phyloP scores from a whole-genome alignment of 345 rosid species.

The Boechera stricta region DNA sequence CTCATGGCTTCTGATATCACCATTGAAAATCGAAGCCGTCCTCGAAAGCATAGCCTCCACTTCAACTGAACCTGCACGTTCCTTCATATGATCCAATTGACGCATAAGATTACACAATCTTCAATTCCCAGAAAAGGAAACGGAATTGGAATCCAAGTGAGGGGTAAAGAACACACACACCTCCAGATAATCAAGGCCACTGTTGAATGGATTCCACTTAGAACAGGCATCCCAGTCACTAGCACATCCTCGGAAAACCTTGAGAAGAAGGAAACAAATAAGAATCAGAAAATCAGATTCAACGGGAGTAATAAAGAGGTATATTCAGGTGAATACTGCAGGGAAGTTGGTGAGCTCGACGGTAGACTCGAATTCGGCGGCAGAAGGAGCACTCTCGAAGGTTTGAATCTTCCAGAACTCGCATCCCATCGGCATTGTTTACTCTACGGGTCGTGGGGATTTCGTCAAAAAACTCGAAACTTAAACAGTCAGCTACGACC shows the following conservation, averaged over 20 bases:
- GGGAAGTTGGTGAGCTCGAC: slow-evolving; percentile 75
- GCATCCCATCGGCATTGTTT: slow-evolving; percentile 41
- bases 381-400: slow-evolving; percentile 59
- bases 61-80: slow-evolving; percentile 59
- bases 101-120: slow-evolving; percentile 11
- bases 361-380: slow-evolving; percentile 58
- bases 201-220: slow-evolving; percentile 69
- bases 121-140: neutral
- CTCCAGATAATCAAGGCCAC: slow-evolving; percentile 84
- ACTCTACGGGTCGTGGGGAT: neutral
- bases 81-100: slow-evolving; percentile 51
- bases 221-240: slow-evolving; percentile 68
- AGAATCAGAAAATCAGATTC: slow-evolving; percentile 6
- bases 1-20: slow-evolving; percentile 91
- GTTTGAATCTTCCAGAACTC: slow-evolving; percentile 46
- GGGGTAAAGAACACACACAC: slow-evolving; percentile 46
- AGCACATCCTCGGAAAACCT: slow-evolving; percentile 69
- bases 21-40: slow-evolving; percentile 74
- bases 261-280: slow-evolving; percentile 10
- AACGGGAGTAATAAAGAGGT: neutral
- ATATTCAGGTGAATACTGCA: slow-evolving; percentile 48
- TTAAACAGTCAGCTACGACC: neutral
- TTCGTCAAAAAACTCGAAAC: slow-evolving; percentile 10
- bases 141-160: neutral
- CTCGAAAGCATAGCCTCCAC: slow-evolving; percentile 85